Conservation (phyloP, 305 asterid genomes). For the Solanum hybrid region DNA sequence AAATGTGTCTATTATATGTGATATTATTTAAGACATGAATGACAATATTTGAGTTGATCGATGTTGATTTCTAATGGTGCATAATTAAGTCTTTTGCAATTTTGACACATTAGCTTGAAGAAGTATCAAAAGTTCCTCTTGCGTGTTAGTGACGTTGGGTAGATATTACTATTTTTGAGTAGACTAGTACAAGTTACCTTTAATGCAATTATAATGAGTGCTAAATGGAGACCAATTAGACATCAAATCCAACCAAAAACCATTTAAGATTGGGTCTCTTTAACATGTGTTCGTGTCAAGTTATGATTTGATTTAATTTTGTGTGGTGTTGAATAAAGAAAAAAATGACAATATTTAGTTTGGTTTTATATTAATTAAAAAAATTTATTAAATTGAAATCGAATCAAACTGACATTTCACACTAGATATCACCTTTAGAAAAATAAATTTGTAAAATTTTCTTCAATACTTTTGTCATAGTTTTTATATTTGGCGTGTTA, state of each 20-base stretch:
- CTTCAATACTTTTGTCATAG: too few relatives aligned
- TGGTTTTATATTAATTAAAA: too few relatives aligned
- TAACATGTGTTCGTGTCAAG: too few relatives aligned
- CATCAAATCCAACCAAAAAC: not conserved
- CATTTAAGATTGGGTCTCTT: not conserved
- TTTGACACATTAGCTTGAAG: too few relatives aligned
- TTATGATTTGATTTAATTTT: not conserved
- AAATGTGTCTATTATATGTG: not conserved
- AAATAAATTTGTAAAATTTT: too few relatives aligned
- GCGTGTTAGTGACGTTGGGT: not conserved
- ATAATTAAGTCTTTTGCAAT: not conserved
- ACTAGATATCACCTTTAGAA: too few relatives aligned
- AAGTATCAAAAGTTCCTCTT: too few relatives aligned
- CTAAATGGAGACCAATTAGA: not conserved
- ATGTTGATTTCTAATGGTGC: not conserved
- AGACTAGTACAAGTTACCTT: not conserved
- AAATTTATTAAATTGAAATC: too few relatives aligned
- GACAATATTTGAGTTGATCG: not conserved
- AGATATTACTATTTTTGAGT: not conserved
- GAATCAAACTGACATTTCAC: too few relatives aligned
- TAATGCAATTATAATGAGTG: not conserved
- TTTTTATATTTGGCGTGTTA: too few relatives aligned
- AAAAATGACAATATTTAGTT: not conserved
- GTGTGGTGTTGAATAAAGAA: not conserved
- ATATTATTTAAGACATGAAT: not conserved